Base-by-base conservation (phyloP, 1,284 basidiomycete genomes). In the Leccinum subatratum region DNA sequence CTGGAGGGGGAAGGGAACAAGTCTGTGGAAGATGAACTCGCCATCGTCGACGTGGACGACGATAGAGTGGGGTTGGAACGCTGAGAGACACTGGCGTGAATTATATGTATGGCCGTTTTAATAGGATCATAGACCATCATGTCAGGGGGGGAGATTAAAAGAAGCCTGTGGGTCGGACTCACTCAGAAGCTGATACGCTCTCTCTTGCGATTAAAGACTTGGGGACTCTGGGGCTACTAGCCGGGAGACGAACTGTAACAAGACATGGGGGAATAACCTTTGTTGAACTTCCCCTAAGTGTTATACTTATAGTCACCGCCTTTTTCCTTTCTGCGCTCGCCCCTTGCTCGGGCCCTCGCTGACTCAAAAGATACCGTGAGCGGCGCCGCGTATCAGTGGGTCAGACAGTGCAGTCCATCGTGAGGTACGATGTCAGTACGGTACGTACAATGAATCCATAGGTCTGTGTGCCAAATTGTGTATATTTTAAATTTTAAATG, bases 1-100 rank as follows among this genome's bases (percentile, higher is more conserved):
- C 48, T 67, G 28, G 18, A 18, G 25, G 56, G 18, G 56, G 56
- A 57, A 57, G 51, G 22, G 37, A 30, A 9, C 16, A 28, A 57
- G 28, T 48, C 14, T 1, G 57, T 8, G 22, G 57, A 45, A 30
- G 63, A 54, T 59, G 30, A n/a, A 42, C 37, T 60, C 56, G 56
- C 61, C 59, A 63, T 62, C 51, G 60, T 45, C 57, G 56, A 57
- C n/a, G n/a, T 18, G 56, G 16, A 16, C 28, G 45, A 30, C n/a
- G 30, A 62, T 22, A 51, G 39, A 39, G n/a, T n/a, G 59, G 60
- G 25, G 30, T 6, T n/a, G 20, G 4, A 20, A 37, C 18, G 28
- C 51, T 3, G 14, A n/a, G 42, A 64, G 65, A 62, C 32, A 30
- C 64, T 54, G 51, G 51, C 20, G 51, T 54, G 14, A 22, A 54